Conservation (phyloP, 768 basidiomycete species). For the Panellus pusillus region DNA sequence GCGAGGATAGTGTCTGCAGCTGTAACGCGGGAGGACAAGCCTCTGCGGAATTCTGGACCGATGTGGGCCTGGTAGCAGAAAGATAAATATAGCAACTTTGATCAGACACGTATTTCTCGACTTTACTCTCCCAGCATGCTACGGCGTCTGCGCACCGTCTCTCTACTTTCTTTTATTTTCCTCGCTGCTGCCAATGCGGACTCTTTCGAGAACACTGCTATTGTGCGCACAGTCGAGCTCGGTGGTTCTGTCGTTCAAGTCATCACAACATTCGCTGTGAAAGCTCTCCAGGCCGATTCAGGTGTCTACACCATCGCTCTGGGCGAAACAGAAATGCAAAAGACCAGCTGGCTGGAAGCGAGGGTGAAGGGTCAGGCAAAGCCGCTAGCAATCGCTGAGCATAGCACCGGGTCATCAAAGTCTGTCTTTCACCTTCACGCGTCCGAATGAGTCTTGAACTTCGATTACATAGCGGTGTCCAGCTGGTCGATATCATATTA, state of each 20-base stretch:
- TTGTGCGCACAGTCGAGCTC: conserved; percentile 87
- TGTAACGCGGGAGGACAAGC: conserved; percentile 74
- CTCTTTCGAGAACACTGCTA: conserved; percentile 84
- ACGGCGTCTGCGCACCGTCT: conserved; percentile 45
- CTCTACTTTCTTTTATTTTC: conserved; percentile 44
- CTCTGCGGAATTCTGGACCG: conserved; percentile 70
- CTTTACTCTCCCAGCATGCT: conserved; percentile 37
- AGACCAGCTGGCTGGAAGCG: conserved; percentile 77
- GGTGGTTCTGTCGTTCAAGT: conserved; percentile 86
- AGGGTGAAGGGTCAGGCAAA: conserved; percentile 71
- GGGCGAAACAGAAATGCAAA: conserved; percentile 57
- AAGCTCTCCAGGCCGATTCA: conserved; percentile 61
- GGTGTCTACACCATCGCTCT: conserved; percentile 70
- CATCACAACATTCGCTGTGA: conserved; percentile 86
- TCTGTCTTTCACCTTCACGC: conserved; percentile 33
- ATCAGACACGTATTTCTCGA: conserved; percentile 9
- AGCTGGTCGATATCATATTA: conserved; percentile 62
- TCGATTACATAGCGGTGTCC: conserved; percentile 35
- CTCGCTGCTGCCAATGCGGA: conserved; percentile 36
- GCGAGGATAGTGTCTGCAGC: conserved; percentile 80
- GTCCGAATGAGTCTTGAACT: conserved; percentile 11
- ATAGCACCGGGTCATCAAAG: conserved; percentile 49
- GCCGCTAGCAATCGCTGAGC: conserved; percentile 51
- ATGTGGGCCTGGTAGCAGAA: conserved; percentile 74
- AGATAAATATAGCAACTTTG: neutral